Evolutionary conservation across 2,329 filamentous ascomycete genomes (phyloP).

Genomic region (Aureobasidium sp.): DNA sequence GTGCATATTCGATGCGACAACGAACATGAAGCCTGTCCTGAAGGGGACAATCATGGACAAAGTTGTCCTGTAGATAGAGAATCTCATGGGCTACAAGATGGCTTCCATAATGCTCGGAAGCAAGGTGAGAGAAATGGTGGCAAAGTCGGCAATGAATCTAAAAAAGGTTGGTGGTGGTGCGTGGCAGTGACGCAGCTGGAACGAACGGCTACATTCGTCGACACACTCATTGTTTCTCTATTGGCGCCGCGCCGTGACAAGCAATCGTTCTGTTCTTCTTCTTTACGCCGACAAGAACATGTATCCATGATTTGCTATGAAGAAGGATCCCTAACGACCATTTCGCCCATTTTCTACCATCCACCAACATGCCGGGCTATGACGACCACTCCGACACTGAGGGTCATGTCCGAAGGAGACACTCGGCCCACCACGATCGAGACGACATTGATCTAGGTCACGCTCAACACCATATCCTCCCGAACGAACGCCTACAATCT

Average conservation of each 20-base stretch:
- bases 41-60: no score
- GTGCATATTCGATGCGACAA: background rate
- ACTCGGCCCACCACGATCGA: conserved; percentile 26
- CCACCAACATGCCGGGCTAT: conserved; percentile 24
- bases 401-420: conserved; percentile 28
- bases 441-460: conserved; percentile 5
- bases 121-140: background rate
- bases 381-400: conserved; percentile 23
- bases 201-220: background rate
- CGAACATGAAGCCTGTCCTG: background rate
- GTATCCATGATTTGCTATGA: conserved; percentile 16
- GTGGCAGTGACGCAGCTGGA: background rate
- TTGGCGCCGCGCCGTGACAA: background rate
- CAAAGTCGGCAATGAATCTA: conserved; percentile 2
- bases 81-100: background rate
- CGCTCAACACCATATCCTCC: conserved; percentile 21
- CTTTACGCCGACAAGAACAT: background rate
- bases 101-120: background rate
- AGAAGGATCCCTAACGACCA: conserved; percentile 7
- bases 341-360: background rate
- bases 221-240: background rate
- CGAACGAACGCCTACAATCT: background rate
- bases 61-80: background rate
- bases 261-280: background rate
- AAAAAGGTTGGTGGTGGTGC: background rate